Evolutionary conservation across 495 filamentous ascomycete genomes (phyloP), one percentile per base, ranked within the genome.

Genomic region (Corynascus novoguineensis): DNA sequence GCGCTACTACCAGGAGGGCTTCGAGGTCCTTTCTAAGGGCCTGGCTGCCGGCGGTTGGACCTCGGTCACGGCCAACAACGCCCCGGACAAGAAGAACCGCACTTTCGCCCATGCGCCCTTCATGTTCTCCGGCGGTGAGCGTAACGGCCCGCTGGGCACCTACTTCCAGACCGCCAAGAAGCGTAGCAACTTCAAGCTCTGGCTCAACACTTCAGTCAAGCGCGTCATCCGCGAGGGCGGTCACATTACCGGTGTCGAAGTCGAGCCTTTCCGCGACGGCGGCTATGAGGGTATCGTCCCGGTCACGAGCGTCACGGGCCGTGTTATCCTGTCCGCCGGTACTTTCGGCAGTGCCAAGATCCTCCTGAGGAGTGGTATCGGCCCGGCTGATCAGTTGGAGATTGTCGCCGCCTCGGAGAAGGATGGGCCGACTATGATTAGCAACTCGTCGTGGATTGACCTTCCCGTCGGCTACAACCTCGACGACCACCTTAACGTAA

Each of bases 331-430:
- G 28, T 78, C 85, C 17, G 81, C 85, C 35, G 88, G 88, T 45
- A 78, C 86, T 22, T 86, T 90, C 49, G 84, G 81, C n/a, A 84
- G 82, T 5, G 79, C 88, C 19, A 89, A 89, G 71, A 77, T 92
- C 51, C 79, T 91, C 34, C 31, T 78, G 40, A 54, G 74, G 17
- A 75, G 81, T 61, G 83, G 83, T 27, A 88, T 89, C 64, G 85
- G 85, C 8, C 83, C 81, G 24, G 59, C 71, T n/a, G 81, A 83
- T 58, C 79, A 83, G 71, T 80, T 87, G 17, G 69, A 75, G 42
- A 61, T 82, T 9, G 81, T 85, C 32, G 73, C 79, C 58, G 65
- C 67, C 50, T 79, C 78, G 3, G 69, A 72, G 24, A 61, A 73
- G 1, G 76, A 81, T 50, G 80, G 83, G 19, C 67, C 79, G 8